These are phyloP conservation scores for Flaveria robusta DNA, from an alignment of 129 eudicot genomes.

Conservation along the genomic window DNA sequence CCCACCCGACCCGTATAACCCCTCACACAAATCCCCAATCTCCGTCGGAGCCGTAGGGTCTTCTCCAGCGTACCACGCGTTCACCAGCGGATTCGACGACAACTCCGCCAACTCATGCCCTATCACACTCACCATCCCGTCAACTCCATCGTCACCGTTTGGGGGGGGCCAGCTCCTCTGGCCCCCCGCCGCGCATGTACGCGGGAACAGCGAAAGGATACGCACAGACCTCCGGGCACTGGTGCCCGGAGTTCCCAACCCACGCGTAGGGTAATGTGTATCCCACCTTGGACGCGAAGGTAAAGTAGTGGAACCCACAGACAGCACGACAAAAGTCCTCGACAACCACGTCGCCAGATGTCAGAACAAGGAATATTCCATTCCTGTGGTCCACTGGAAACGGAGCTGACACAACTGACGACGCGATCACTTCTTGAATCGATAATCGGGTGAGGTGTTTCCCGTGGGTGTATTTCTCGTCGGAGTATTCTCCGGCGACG, in stretches of 20 bases:
- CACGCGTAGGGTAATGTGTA: constrained; percentile 90
- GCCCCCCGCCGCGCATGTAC: constrained; percentile 63
- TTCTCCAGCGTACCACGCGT: constrained; percentile 81
- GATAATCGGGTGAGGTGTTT: constrained; percentile 69
- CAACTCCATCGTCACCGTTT: constrained; percentile 61
- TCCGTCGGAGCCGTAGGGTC: constrained; percentile 78
- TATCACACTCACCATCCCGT: constrained; percentile 73
- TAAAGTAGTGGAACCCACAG: constrained; percentile 90
- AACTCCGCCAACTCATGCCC: constrained; percentile 77
- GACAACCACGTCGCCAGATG: constrained; percentile 64
- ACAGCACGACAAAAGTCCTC: constrained; percentile 84
- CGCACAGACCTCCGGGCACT: constrained; percentile 89
- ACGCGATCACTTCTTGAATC: constrained; percentile 60
- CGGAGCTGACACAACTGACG: constrained; percentile 55
- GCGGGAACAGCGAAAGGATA: constrained; percentile 86
- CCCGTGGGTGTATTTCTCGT: constrained; percentile 63
- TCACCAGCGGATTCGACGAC: constrained; percentile 64
- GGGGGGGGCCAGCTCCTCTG: constrained; percentile 54
- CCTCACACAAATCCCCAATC: constrained; percentile 79
- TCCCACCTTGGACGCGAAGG: constrained; percentile 79
- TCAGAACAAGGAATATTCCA: constrained; percentile 68
- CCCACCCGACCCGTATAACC: constrained; percentile 76
- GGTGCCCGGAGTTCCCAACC: constrained; percentile 81
- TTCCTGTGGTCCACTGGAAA: constrained; percentile 72
- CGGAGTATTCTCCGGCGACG: constrained; percentile 54